These are phyloP conservation scores for Phialocephala subalpina DNA, from an alignment of 2,329 filamentous ascomycete species.

Conservation along the genomic window DNA sequence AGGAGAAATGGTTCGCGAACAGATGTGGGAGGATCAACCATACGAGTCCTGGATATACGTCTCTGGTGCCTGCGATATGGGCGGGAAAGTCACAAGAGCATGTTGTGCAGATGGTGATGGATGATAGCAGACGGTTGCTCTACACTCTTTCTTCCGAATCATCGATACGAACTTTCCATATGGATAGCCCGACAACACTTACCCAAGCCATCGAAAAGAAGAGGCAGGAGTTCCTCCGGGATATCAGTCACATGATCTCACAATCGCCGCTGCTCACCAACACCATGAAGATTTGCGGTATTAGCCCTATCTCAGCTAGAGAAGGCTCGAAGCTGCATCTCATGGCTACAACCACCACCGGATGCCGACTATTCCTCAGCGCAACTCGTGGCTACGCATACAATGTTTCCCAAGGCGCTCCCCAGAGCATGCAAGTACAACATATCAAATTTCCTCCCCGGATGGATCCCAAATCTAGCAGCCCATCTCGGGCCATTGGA, in stretches of 20 bases:
- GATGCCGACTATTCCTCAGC: slow-evolving; percentile 91
- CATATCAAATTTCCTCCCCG: slow-evolving; percentile 92
- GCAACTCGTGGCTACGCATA: slow-evolving; percentile 78
- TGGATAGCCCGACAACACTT: slow-evolving; percentile 71
- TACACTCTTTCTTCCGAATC: slow-evolving; percentile 91
- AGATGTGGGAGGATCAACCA: slow-evolving; percentile 90
- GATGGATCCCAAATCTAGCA: slow-evolving; percentile 39
- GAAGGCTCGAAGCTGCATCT: slow-evolving; percentile 87
- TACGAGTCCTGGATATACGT: slow-evolving; percentile 76
- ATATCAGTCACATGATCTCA: slow-evolving; percentile 88
- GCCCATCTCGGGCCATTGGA: slow-evolving; percentile 34
- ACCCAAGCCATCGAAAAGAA: slow-evolving; percentile 70
- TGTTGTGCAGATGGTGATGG: slow-evolving; percentile 82
- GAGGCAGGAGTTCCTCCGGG: slow-evolving; percentile 65
- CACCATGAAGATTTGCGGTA: slow-evolving; percentile 78
- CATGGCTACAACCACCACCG: slow-evolving; percentile 89
- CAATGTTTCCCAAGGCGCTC: slow-evolving; percentile 64
- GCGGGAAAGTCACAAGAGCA: slow-evolving; percentile 63
- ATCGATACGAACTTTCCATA: slow-evolving; percentile 90
- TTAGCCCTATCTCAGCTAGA: slow-evolving; percentile 81
- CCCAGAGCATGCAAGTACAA: slow-evolving; percentile 97
- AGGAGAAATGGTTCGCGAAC: slow-evolving; percentile 95
- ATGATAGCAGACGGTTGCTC: slow-evolving; percentile 86
- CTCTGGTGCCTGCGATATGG: slow-evolving; percentile 66
- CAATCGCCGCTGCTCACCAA: slow-evolving; percentile 75